Conservation (phyloP, 2,329 filamentous ascomycete genomes). For the Aspergillus novoparasiticus region DNA sequence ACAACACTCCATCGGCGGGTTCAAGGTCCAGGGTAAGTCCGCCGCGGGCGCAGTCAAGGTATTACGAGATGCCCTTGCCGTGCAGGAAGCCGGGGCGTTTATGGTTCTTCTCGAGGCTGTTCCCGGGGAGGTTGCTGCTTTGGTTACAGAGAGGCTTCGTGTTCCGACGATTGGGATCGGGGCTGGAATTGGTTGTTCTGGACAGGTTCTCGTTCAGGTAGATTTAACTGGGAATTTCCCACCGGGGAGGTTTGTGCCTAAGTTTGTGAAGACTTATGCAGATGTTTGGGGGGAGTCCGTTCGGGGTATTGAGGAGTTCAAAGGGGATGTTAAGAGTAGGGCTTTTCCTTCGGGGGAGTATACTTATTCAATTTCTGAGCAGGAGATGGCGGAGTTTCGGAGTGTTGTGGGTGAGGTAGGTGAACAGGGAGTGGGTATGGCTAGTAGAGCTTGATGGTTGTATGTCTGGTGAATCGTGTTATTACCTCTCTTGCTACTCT, state of each 20-base stretch:
- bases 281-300: conserved; percentile 83
- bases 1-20: conserved; percentile 87
- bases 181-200: conserved; percentile 87
- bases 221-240: conserved; percentile 94
- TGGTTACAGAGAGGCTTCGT: conserved; percentile 76
- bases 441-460: background rate
- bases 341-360: background rate
- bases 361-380: background rate
- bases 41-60: conserved; percentile 69
- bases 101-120: conserved; percentile 90
- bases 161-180: conserved; percentile 96
- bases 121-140: conserved; percentile 75
- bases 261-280: conserved; percentile 94
- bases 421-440: background rate
- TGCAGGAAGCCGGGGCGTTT: conserved; percentile 87
- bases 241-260: conserved; percentile 83
- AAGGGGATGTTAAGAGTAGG: conserved; percentile 66
- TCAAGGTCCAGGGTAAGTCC: conserved; percentile 91
- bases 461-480: background rate
- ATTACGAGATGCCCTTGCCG: conserved; percentile 81
- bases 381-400: background rate
- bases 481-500: background rate
- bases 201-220: conserved; percentile 91
- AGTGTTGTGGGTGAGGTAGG: background rate
- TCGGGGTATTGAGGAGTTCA: conserved; percentile 75